Evolutionary conservation across 225 moss, liverwort and hornwort genomes (phyloP), one percentile per base, ranked within the genome.

Genomic region (Straminergon stramineum): DNA sequence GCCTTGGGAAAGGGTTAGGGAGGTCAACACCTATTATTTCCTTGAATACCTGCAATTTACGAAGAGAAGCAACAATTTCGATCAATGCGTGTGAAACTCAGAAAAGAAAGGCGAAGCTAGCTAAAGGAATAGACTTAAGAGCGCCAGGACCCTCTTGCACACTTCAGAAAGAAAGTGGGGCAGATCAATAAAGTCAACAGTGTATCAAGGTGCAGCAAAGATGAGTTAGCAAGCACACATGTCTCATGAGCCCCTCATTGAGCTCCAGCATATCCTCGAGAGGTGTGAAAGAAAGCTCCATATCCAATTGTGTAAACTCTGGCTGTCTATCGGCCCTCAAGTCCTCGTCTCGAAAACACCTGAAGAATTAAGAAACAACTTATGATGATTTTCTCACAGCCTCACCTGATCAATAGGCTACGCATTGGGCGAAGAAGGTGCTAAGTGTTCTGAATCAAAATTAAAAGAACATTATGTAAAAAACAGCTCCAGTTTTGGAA

Each of bases 321-420:
- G 99, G 99, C 90, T 99, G 99, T 91, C 99, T 95, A 84, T 97
- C 99, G 83, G 97, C 97, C 91, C 99, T 96, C 87, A 97, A 94
- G 91, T 99, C 99, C 93, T 99, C 99, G 89, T 99, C 99, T 60
- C 99, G 96, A 93, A 99, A 99, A 85, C 99, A 99, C 94, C 98
- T 99, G 92, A 74, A 89, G 74, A 13, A 22, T 80, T n/a, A 18
- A 77, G 87, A 52, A 88, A 88, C 77, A 90, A 70, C 31, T 86
- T 48, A 45, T 70, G 35, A 83, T 66, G 37, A 28, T 35, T 76
- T 78, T 85, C 70, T 89, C 58, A 89, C 66, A 60, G 52, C 9
- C 89, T 87, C 88, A 56, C 62, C 69, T 81, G 35, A 64, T 78
- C 85, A n/a, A 39, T 70, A 84, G 43, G 79, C 70, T 78, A 78